Evolutionary conservation across 768 basidiomycete genomes (phyloP).

Genomic region (Naganishia kalamii): DNA sequence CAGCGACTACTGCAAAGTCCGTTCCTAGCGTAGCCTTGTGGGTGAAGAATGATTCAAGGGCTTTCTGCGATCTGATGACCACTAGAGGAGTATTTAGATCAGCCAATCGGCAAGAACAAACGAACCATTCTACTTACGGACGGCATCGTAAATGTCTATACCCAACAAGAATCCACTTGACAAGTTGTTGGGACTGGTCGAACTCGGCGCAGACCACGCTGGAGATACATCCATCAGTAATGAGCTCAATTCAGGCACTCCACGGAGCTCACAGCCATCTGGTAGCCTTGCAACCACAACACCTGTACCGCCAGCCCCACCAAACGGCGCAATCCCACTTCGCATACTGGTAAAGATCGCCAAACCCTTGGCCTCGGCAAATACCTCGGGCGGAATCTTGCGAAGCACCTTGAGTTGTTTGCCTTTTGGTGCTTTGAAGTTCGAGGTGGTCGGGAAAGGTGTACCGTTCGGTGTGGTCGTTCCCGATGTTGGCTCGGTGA

Average conservation of each 20-base stretch:
- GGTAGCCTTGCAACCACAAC: constrained; percentile 45
- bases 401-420: constrained; percentile 39
- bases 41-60: constrained; percentile 42
- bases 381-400: constrained; percentile 45
- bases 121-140: constrained; percentile 22
- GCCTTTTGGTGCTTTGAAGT: constrained; percentile 19
- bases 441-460: not conserved
- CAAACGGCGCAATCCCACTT: constrained; percentile 45
- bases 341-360: constrained; percentile 46
- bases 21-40: constrained; percentile 45
- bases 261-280: constrained; percentile 39
- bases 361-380: constrained; percentile 38
- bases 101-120: not conserved
- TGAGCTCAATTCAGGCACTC: not conserved
- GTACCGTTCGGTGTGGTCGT: not conserved
- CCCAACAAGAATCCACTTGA: constrained; percentile 46
- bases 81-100: constrained; percentile 15
- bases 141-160: constrained; percentile 45
- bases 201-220: constrained; percentile 45
- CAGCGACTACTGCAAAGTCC: constrained; percentile 43
- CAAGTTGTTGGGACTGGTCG: constrained; percentile 44
- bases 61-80: constrained; percentile 42
- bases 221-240: not conserved
- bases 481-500: not conserved
- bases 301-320: constrained; percentile 45